Base-by-base conservation (phyloP, 306 rosid species). In the Fragaria ananassa region DNA sequence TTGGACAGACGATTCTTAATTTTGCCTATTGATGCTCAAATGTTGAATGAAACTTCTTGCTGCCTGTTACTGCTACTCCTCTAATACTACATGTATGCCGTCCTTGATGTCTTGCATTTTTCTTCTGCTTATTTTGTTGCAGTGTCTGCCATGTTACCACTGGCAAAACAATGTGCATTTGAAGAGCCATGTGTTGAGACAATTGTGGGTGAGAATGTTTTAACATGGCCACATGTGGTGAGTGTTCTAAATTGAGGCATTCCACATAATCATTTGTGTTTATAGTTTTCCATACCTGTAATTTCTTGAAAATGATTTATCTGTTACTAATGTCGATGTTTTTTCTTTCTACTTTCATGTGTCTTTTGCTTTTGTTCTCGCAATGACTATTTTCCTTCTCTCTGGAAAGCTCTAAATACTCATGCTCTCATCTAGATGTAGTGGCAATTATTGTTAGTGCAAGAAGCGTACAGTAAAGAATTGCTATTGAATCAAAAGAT, bases 211-310 rank as follows among this genome's bases (percentile, higher is more conserved):
- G 99, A 95, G 88, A 95, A 95, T 82, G 89, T 95, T 81, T 82
- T 95, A 89, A 89, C 99, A 58, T 95, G 99, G 99, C 99, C 99
- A 34, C 90, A 90, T 76, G 85, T 90, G 97, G 97, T 95, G 83
- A 88, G 95, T 79, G 35, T 34, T 68, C 73, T 76, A 42, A 41
- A 44, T 53, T 45, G 73, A 58, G 62, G 10, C 46, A 18, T 56
- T 71, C 68, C 10, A 19, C 45, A 37, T 11, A 19, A 62, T 76
- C 69, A 64, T 44, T 57, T 68, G 65, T 68, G 54, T 49, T 57
- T 53, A 56, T 68, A 34, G 66, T 75, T 75, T 14, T 76, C 53
- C 23, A 10, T 11, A 25, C 29, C 15, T 8, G 1, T 25, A 62
- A 54, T 46, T n/a, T 64, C 72, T 31, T 49, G 64, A 23, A 14